These are phyloP conservation scores for Scutellaria barbata DNA, from an alignment of 257 asterid species.

Conservation along the genomic window DNA sequence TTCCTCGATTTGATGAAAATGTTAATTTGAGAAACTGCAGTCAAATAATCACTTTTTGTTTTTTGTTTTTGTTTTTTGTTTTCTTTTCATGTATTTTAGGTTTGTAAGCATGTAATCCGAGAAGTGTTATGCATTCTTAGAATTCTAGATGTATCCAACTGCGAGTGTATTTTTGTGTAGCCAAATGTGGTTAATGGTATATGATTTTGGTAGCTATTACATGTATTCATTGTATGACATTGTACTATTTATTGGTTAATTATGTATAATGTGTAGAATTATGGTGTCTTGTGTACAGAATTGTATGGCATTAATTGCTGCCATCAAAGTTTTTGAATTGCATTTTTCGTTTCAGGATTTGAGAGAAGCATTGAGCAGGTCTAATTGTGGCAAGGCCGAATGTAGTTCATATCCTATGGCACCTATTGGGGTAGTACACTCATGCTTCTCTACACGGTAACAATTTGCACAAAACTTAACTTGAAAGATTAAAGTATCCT, in stretches of 20 bases:
- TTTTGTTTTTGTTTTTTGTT: no score
- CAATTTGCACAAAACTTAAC: neutral
- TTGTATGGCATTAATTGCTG: no score
- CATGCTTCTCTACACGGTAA: slow-evolving; percentile 94
- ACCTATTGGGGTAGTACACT: slow-evolving; percentile 73
- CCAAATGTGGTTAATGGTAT: neutral
- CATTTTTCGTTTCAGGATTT: slow-evolving; percentile 51
- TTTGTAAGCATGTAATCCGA: no score
- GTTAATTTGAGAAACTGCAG: neutral
- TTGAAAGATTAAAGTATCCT: neutral
- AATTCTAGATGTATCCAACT: slow-evolving; percentile 14
- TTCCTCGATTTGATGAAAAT: neutral
- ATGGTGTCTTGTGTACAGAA: neutral
- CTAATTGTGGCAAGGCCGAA: slow-evolving; percentile 43
- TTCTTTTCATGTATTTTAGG: no score
- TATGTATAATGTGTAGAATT: slow-evolving; percentile 1
- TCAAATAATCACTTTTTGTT: no score
- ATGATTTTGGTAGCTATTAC: neutral
- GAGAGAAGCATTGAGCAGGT: slow-evolving; percentile 63
- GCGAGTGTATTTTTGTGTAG: neutral
- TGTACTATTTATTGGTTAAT: slow-evolving; percentile 29
- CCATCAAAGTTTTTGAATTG: neutral
- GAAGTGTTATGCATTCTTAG: neutral
- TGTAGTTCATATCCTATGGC: slow-evolving; percentile 75
- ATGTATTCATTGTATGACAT: neutral